Evolutionary conservation across 2,329 filamentous ascomycete species (phyloP).

Genomic region (Beauveria brongniartii): DNA sequence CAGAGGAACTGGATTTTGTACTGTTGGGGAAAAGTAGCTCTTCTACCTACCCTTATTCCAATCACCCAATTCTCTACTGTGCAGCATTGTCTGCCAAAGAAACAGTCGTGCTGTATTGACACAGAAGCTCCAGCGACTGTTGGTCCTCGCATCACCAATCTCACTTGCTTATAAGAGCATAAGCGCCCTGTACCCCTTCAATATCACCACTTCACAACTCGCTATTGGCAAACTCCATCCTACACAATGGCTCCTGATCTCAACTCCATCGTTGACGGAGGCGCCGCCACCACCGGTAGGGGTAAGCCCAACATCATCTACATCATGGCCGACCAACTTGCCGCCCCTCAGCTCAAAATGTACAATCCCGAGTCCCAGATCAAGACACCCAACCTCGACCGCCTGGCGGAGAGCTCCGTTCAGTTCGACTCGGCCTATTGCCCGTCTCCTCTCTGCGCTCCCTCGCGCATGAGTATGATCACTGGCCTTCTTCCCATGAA

Average conservation of each 20-base stretch:
- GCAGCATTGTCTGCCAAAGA: slow-evolving; percentile 10
- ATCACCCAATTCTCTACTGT: slow-evolving; percentile 14
- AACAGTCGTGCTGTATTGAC: neutral
- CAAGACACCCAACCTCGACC: slow-evolving; percentile 84
- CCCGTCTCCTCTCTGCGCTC: slow-evolving; percentile 85
- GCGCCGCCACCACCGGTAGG: slow-evolving; percentile 16
- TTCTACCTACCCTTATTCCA: slow-evolving; percentile 18
- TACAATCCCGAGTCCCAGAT: slow-evolving; percentile 85
- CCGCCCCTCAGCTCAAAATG: slow-evolving; percentile 83
- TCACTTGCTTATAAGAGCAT: neutral
- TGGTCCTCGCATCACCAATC: neutral
- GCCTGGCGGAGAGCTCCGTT: slow-evolving; percentile 70
- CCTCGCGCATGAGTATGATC: slow-evolving; percentile 90
- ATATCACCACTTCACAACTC: neutral
- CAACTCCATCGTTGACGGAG: slow-evolving; percentile 54
- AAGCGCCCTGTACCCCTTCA: neutral
- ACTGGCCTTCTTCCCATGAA: slow-evolving; percentile 85
- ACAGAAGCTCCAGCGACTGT: neutral
- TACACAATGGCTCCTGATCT: slow-evolving; percentile 61
- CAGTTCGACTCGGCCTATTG: slow-evolving; percentile 94
- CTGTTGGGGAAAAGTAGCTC: slow-evolving; percentile 14
- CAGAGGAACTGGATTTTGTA: neutral
- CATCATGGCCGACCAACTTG: slow-evolving; percentile 96
- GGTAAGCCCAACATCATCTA: slow-evolving; percentile 46
- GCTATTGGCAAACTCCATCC: neutral